Conservation (phyloP, 495 filamentous ascomycete species). For the Xylaria grammica region DNA sequence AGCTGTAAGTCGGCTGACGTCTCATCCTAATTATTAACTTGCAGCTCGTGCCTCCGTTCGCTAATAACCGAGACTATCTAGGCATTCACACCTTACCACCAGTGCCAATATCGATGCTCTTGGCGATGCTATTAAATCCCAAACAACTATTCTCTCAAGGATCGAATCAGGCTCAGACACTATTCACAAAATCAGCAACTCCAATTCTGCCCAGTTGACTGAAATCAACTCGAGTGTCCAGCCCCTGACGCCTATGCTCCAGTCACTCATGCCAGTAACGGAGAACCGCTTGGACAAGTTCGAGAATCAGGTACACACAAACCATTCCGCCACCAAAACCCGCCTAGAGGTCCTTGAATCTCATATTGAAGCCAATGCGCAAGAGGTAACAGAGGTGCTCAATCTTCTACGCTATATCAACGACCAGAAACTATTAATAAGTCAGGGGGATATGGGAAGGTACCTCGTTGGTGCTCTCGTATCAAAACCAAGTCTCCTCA, state of each 20-base stretch:
- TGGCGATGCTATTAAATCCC: neutral
- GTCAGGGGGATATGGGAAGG: neutral
- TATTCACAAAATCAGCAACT: neutral
- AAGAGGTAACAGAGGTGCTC: neutral
- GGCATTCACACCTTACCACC: neutral
- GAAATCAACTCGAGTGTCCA: neutral
- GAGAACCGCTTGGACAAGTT: neutral
- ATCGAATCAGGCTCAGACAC: neutral
- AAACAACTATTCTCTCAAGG: neutral
- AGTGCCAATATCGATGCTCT: neutral
- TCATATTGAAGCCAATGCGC: neutral
- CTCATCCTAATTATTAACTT: neutral
- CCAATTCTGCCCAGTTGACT: slow-evolving; percentile 3
- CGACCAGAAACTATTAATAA: neutral
- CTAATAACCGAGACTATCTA: neutral
- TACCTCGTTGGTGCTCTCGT: neutral
- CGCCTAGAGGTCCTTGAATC: neutral
- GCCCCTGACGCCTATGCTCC: neutral
- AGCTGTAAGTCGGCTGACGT: neutral
- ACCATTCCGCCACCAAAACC: neutral
- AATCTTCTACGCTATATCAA: neutral
- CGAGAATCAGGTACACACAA: neutral
- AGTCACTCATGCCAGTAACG: neutral
- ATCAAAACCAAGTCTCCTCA: slow-evolving; percentile 8
- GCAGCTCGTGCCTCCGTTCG: neutral